Evolutionary conservation across 2,329 filamentous ascomycete species (phyloP).

Genomic region (Fusarium agapanthi): DNA sequence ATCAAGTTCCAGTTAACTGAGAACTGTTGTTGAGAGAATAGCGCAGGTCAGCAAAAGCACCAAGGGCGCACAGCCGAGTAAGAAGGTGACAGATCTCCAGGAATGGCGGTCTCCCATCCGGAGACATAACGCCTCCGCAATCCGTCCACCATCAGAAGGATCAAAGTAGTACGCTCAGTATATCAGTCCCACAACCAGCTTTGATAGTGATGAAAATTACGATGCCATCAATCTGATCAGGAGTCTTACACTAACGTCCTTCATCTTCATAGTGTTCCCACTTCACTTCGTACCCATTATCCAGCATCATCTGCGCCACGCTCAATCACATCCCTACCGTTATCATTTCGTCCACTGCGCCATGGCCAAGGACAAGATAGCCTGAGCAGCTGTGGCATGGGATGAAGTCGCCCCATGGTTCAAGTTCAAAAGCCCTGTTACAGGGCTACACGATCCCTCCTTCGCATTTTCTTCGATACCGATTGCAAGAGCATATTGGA

Average conservation of each 20-base stretch:
- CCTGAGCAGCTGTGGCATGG: not conserved
- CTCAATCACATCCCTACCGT: fast-evolving
- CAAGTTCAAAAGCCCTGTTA: not conserved
- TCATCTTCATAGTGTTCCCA: not conserved
- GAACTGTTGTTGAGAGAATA: fast-evolving
- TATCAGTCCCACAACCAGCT: fast-evolving
- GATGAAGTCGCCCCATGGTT: fast-evolving
- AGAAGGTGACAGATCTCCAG: not conserved
- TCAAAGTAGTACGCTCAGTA: too few species aligned
- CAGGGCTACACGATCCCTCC: fast-evolving
- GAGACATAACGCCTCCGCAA: fast-evolving
- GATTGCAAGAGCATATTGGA: not conserved
- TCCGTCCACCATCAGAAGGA: fast-evolving
- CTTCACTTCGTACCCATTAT: not conserved
- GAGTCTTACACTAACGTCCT: not conserved
- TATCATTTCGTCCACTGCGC: not conserved
- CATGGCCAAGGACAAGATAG: not conserved
- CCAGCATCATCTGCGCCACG: not conserved
- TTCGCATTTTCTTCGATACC: fast-evolving
- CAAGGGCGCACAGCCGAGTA: fast-evolving
- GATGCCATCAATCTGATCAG: not conserved
- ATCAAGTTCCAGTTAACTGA: not conserved
- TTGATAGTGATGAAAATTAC: not conserved
- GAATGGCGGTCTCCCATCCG: not conserved
- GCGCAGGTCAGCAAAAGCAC: not conserved